Base-by-base conservation (phyloP, 225 moss, liverwort and hornwort species). In the Pseudisothecium myosuroides region DNA sequence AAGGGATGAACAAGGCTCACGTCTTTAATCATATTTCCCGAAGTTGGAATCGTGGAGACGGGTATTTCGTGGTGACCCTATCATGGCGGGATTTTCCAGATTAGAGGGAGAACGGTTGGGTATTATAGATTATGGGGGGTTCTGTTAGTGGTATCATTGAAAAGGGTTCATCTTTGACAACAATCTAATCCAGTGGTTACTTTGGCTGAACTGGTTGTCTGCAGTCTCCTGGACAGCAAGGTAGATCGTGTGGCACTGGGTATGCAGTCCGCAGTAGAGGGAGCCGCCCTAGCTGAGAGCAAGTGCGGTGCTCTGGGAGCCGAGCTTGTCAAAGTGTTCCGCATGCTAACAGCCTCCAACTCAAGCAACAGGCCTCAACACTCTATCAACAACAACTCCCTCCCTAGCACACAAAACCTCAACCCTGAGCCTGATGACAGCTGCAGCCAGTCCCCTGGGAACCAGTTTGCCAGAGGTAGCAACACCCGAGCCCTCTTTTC, bases 271-370 rank as follows among this genome's bases (percentile, higher is more conserved):
- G 98, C 98, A 52, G 94, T 98, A 2, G 98, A 98, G 84, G 96
- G 98, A 86, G 97, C 98, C 67, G 95, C 95, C 22, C 93, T 95
- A 50, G 97, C 97, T n/a, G 98, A 98, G 90, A 95, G 92, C 89
- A 98, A 98, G 88, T 98, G 98, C 88, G 95, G 95, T 45, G 98
- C 98, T 27, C 93, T 98, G 26, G 98, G 98, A 67, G 96, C 92
- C 24, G 97, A 98, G 93, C 96, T 98, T 56, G 97, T 98, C 61
- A 98, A 97, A 92, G 98, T 98, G 36, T 98, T 98, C 84, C 96
- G 98, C 37, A 97, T 98, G 98, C 89, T 98, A 31, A 94, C 98
- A n/a, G 89, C 90, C 29, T 90, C 90, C 88, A 93, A 90, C 77
- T 80, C 66, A 21, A 75, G 85, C 81, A 81, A 50, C 62, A 84